Base-by-base conservation (phyloP, 148 eudicot species). In the Dianthus caryophyllus region DNA sequence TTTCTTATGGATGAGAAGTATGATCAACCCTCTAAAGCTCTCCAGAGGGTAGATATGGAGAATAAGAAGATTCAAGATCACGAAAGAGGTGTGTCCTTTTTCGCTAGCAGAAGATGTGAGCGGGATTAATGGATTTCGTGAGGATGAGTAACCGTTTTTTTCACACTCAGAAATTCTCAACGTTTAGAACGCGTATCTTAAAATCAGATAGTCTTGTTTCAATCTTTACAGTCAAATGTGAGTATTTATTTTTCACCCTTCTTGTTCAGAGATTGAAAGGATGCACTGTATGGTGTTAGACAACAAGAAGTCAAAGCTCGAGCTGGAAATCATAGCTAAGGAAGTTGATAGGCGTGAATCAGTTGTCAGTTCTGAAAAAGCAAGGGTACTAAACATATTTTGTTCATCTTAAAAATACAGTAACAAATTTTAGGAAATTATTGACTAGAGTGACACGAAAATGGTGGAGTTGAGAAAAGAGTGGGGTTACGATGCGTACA, bases 391-490 rank as follows among this genome's bases (percentile, higher is more conserved):
- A 60, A 21, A 6, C 58, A 26, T 27, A 9, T 4, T 54, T 13
- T 9, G 24, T 22, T 27, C 24, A 9, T 26, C 5, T 6, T 12
- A n/a, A 2, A 7, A 33, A n/a, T n/a, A n/a, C n/a, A 3, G 3
- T 33, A 33, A 33, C 38, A 33, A 49, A 13, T 41, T 30, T 21
- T 0, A 83, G 90, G 75, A 68, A 54, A 25, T 67, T 31, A 54
- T 80, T 46, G 73, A 77, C 17, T 73, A 63, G 55, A 52, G 56
- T 27, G 84, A 81, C 70, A 67, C 69, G 69, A 81, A 69, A 38
- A 51, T 81, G 68, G 57, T 51, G n/a, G 69, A 31, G 41, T 61
- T 81, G 73, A 74, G 46, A 71, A 55, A 71, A 30, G 84, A 80
- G 36, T 58, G 70, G 65, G 82, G 84, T 6, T 29, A 63, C 38